Conservation (phyloP, 352 stramenopile genomes). For the Phytophthora cryptogea region DNA sequence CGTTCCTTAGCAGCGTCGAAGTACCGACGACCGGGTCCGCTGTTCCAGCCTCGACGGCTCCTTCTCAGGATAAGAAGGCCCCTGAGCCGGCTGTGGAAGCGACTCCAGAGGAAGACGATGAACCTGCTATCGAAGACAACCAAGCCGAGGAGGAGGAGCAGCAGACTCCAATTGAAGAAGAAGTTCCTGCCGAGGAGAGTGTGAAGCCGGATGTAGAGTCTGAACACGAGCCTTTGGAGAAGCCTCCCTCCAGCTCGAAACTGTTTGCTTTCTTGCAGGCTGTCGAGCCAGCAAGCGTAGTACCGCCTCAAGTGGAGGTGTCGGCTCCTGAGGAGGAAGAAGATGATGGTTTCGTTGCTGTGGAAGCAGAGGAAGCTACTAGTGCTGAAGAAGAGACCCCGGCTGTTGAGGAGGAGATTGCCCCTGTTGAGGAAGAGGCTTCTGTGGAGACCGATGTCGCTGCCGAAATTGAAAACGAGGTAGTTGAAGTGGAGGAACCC, state of each 20-base stretch:
- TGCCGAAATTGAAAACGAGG: constrained; percentile 24
- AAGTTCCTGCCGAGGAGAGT: constrained; percentile 16
- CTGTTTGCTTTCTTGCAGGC: constrained; percentile 58
- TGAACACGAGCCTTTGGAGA: constrained; percentile 26
- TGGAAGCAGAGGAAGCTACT: constrained; percentile 32
- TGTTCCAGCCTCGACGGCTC: constrained; percentile 18
- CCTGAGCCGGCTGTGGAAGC: constrained; percentile 27
- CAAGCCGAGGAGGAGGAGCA: constrained; percentile 29
- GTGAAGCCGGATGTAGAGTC: constrained; percentile 15
- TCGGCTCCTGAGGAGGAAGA: constrained; percentile 23
- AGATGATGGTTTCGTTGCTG: constrained; percentile 24
- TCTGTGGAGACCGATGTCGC: constrained; percentile 19
- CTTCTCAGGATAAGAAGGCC: constrained; percentile 20
- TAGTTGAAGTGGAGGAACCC: constrained; percentile 29
- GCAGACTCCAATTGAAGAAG: constrained; percentile 15
- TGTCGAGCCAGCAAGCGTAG: constrained; percentile 36
- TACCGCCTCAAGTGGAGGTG: constrained; percentile 3
- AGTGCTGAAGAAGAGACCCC: constrained; percentile 35
- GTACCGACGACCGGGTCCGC: constrained; percentile 8
- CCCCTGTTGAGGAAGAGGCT: constrained; percentile 16
- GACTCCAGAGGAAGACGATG: constrained; percentile 18
- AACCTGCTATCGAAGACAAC: constrained; percentile 34
- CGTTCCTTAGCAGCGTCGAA: constrained; percentile 71
- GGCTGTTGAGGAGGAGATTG: constrained; percentile 28
- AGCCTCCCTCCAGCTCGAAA: constrained; percentile 46